Evolutionary conservation across 2,329 filamentous ascomycete species (phyloP).

Genomic region (Plenodomus tracheiphilus): DNA sequence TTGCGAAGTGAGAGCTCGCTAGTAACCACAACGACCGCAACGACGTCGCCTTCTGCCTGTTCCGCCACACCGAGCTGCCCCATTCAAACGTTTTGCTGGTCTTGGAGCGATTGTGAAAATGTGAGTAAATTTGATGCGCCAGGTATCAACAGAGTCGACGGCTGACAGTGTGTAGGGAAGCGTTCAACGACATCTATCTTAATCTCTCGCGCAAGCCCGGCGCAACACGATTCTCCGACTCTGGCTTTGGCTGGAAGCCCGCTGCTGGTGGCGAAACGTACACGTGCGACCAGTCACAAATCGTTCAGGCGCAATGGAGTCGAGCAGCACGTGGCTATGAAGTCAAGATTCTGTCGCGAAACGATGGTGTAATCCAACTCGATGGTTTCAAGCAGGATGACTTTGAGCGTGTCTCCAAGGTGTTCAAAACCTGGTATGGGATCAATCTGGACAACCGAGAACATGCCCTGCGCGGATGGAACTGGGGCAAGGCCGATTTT

Average conservation of each 20-base stretch:
- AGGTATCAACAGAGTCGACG: not conserved
- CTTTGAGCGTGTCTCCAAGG: slow-evolving; percentile 84
- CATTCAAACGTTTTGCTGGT: not conserved
- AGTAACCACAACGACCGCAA: slow-evolving; percentile 1
- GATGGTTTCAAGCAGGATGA: slow-evolving; percentile 97
- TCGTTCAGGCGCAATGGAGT: slow-evolving; percentile 90
- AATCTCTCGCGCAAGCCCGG: slow-evolving; percentile 91
- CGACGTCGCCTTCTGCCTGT: not conserved
- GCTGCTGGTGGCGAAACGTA: slow-evolving; percentile 86
- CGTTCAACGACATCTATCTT: slow-evolving; percentile 95
- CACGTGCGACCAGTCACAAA: slow-evolving; percentile 85
- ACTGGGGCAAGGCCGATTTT: slow-evolving; percentile 99
- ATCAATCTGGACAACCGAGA: slow-evolving; percentile 90
- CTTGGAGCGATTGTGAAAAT: not conserved
- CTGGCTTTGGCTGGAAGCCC: slow-evolving; percentile 94
- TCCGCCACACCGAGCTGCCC: not conserved
- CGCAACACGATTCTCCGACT: slow-evolving; percentile 93
- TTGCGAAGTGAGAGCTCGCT: slow-evolving; percentile 3
- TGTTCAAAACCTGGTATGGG: slow-evolving; percentile 99
- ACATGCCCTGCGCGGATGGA: slow-evolving; percentile 95
- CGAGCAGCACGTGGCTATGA: slow-evolving; percentile 90
- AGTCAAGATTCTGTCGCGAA: slow-evolving; percentile 85
- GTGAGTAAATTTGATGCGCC: not conserved
- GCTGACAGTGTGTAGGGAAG: slow-evolving; percentile 64
- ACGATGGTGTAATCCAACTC: slow-evolving; percentile 84